Base-by-base conservation (phyloP, 352 stramenopile species). In the Pythium utonaiense region DNA sequence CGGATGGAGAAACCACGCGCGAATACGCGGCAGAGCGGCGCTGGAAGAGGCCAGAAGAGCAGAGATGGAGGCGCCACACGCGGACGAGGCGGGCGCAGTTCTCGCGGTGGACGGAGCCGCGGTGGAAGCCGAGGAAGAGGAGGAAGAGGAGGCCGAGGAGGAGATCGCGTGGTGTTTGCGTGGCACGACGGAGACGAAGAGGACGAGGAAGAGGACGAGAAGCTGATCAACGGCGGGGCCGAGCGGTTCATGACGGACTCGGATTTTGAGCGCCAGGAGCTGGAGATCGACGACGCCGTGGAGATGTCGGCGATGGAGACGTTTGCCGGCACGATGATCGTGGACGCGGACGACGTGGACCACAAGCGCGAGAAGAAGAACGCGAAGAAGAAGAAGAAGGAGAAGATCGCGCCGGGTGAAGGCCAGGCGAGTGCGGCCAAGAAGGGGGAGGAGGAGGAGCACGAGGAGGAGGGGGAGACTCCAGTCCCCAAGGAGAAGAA, bases 241-340 rank as follows among this genome's bases (percentile, higher is more conserved):
- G 31, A 57, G 14, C 25, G 24, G 16, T 28, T 47, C 34, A 53
- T 57, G 44, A 61, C 51, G 19, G 54, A 68, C 36, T 41, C 49
- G 6, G 61, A 68, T 48, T 62, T 56, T 25, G 61, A 63, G 54
- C 53, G 38, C n/a, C 50, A 47, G 24, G 61, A 68, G 25, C 28
- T 31, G 13, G 61, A 68, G 50, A 66, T 70, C 22, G 63, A 70
- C 25, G 44, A 25, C 42, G 63, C 57, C 16, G 63, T 70, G 19
- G 63, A 62, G 22, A 13, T 36, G 19, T 45, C 50, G 3, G 63
- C 50, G 53, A 53, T 62, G 27, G 25, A 59, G 17, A 42, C 31
- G 22, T 70, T 70, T 49, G 63, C 63, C 53, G 63, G 63, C 1
- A 60, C 63, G 10, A 66, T 70, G 63, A 33, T 70, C 27, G 47